Conservation (phyloP, 1,284 basidiomycete species). For the Tremellales sp. region DNA sequence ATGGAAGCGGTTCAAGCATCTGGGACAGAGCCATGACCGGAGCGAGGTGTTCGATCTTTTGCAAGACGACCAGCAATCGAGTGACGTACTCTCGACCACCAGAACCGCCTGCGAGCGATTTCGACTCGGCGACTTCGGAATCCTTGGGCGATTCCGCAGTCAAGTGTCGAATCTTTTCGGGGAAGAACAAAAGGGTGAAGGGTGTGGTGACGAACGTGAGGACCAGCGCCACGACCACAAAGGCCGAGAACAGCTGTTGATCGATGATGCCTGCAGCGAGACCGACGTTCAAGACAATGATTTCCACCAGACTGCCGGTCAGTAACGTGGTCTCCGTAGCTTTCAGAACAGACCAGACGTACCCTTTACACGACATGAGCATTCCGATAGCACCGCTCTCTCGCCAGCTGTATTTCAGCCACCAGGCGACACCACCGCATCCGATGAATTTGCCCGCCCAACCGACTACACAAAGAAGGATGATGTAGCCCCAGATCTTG, state of each 20-base stretch:
- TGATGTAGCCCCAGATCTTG: constrained; percentile 77
- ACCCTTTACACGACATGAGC: constrained; percentile 93
- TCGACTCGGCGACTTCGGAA: constrained; percentile 17
- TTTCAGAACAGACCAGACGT: no score
- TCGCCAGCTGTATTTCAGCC: constrained; percentile 66
- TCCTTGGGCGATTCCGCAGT: constrained; percentile 6
- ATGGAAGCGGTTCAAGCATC: constrained; percentile 48
- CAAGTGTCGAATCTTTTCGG: constrained; percentile 54
- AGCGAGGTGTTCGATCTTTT: constrained; percentile 78
- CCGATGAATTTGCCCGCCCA: constrained; percentile 72
- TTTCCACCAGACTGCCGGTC: constrained; percentile 61
- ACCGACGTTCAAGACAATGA: constrained; percentile 91
- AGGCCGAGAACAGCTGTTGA: constrained; percentile 67
- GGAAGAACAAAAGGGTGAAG: constrained; percentile 71
- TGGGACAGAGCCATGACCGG: constrained; percentile 55
- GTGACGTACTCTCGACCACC: constrained; percentile 38
- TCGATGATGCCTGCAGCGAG: constrained; percentile 73
- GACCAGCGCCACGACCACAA: constrained; percentile 80
- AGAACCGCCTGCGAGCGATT: constrained; percentile 16
- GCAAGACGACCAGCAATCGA: constrained; percentile 76
- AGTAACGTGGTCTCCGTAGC: neutral
- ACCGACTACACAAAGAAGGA: constrained; percentile 74
- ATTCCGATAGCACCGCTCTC: constrained; percentile 82
- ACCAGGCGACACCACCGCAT: constrained; percentile 62
- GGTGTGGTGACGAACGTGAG: constrained; percentile 89